These are phyloP conservation scores for Petasospora fabianii DNA, from an alignment of 1,139 yeast genomes.

Conservation along the genomic window DNA sequence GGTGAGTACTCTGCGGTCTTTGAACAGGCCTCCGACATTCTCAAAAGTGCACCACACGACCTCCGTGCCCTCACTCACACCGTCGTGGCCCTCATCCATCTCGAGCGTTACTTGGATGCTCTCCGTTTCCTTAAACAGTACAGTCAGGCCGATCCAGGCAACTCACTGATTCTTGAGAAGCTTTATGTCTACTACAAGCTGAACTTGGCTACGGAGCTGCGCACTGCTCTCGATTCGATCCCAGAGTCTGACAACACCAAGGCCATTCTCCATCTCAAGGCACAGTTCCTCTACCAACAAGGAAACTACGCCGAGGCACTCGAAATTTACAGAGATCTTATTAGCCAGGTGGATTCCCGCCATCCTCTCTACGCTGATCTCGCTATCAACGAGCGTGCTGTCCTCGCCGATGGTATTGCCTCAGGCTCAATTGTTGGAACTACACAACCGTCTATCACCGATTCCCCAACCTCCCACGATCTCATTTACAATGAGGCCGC, in stretches of 20 bases:
- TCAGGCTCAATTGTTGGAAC: constrained; percentile 14
- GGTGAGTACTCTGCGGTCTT: constrained; percentile 47
- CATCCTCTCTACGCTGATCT: constrained; percentile 51
- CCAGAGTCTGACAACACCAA: constrained; percentile 32
- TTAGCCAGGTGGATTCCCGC: constrained; percentile 30
- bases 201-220: constrained; percentile 43
- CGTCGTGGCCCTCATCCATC: constrained; percentile 65
- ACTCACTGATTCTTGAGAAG: constrained; percentile 48
- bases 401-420: constrained; percentile 44
- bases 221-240: constrained; percentile 36
- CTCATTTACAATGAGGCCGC: constrained; percentile 66
- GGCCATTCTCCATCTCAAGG: constrained; percentile 71
- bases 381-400: constrained; percentile 65
- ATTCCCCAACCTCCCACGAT: too few species aligned
- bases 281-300: constrained; percentile 71
- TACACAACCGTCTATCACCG: too few species aligned
- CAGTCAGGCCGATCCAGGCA: constrained; percentile 32
- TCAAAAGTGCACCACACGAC: constrained; percentile 44
- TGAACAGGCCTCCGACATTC: constrained; percentile 39
- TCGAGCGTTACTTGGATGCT: constrained; percentile 65
- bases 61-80: constrained; percentile 54
- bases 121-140: constrained; percentile 43
- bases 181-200: constrained; percentile 72
- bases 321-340: constrained; percentile 49
- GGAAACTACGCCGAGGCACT: constrained; percentile 59